Evolutionary conservation across 192 early-diverging fungal species (phyloP), one percentile per base, ranked within the genome.

Genomic region (Coemansia sp.): DNA sequence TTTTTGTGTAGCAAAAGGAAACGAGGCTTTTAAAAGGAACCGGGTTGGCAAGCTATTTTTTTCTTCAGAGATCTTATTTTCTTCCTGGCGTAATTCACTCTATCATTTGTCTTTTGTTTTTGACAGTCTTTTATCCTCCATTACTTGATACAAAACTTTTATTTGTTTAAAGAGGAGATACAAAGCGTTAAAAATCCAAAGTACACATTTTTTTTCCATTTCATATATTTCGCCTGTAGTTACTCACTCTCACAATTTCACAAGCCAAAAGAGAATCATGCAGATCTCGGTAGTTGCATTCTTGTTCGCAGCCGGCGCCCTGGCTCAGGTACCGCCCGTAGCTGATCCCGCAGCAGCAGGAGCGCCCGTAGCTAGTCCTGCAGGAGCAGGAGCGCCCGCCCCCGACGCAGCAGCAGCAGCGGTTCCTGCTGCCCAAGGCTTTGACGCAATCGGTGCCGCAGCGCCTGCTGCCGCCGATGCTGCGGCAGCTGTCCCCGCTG

Each of bases 221-320:
- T n/a, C n/a, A n/a, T n/a, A n/a, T n/a, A n/a, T n/a, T n/a, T 40
- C 35, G 35, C 35, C 6, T 40, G 35, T 40, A 40, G 35, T 40
- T 40, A 10, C 12, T 40, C 12, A 10, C n/a, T 40, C 35, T 40
- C 35, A 14, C 35, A 40, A 5, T 16, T 35, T 35, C 14, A 40
- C 14, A 40, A 40, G 35, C 35, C 35, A 40, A 40, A 40, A 40
- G 35, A 40, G 9, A 12, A 32, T 10, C 31, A 49, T 77, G 73
- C 60, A 67, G 60, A 40, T 70, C 52, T 46, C 64, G 19, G 21
- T 66, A 7, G 31, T 64, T 56, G 73, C 49, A 21, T 65, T 49
- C 21, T 24, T 69, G 40, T 52, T 77, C 43, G 60, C 60, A 3
- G 60, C 56, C 19, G 46, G 64, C 31, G 73, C 49, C 18, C 49